Base-by-base conservation (phyloP, 495 filamentous ascomycete species). In the Thermothielavioides terrestris region DNA sequence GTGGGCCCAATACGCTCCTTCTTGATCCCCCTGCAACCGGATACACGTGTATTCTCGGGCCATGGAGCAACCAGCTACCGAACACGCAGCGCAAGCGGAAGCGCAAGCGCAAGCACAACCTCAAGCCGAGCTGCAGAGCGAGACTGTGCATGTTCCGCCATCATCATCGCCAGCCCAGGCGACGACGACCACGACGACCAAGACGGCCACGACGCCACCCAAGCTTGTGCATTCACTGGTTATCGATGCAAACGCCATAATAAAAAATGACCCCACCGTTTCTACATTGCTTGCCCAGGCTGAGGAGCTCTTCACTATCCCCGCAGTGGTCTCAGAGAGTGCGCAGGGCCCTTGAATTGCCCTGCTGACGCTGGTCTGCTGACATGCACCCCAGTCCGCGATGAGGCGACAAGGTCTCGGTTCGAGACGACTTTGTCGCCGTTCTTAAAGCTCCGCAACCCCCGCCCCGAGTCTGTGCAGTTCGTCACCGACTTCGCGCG, bases 161-260 rank as follows among this genome's bases (percentile, higher is more conserved):
- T 10, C 32, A 41, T 22, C 36, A 26, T 23, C 52, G 18, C 20
- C 50, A n/a, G n/a, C n/a, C n/a, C n/a, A n/a, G n/a, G n/a, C n/a
- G n/a, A n/a, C n/a, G n/a, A n/a, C n/a, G n/a, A n/a, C n/a, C n/a
- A n/a, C n/a, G n/a, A n/a, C n/a, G n/a, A n/a, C n/a, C n/a, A n/a
- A n/a, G n/a, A n/a, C n/a, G 0, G n/a, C 51, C 6, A 36, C 51
- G 26, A 36, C 41, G 26, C 15, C 49, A 2, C 30, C 58, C 28
- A 92, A 92, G 62, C 74, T 83, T 4, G 75, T 95, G 41, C 79
- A 94, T 71, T 85, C 86, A 11, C 78, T 99, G 32, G 77, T 97
- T 47, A 71, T 99, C 50, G 92, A 99, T 66, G 80, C 92, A 22
- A 89, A 89, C 41, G 89, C 91, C 1, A 84, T 99, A 51, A 82